These are phyloP conservation scores for Casuarina cunninghamiana DNA, from an alignment of 306 rosid genomes.

Conservation along the genomic window DNA sequence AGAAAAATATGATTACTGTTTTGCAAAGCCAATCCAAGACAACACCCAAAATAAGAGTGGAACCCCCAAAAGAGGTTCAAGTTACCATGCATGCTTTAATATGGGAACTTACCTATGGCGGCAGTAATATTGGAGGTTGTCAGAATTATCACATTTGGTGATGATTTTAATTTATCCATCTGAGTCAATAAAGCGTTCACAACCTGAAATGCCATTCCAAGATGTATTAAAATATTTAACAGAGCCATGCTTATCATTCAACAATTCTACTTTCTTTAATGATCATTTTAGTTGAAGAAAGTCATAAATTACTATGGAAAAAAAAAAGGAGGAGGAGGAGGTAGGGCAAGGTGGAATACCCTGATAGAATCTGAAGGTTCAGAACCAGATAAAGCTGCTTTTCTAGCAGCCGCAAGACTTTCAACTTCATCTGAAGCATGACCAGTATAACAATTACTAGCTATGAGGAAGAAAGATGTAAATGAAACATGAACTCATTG, in stretches of 20 bases:
- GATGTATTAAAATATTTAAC: slow-evolving; percentile 18
- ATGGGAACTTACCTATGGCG: slow-evolving; percentile 72
- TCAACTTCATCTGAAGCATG: slow-evolving; percentile 89
- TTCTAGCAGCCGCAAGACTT: slow-evolving; percentile 96
- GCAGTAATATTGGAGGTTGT: slow-evolving; percentile 96
- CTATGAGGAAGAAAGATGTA: slow-evolving; percentile 26
- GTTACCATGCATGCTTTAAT: not conserved
- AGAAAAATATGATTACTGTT: no score
- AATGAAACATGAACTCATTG: slow-evolving; percentile 24
- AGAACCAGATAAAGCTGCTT: slow-evolving; percentile 96
- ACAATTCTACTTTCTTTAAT: not conserved
- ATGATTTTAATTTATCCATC: slow-evolving; percentile 86
- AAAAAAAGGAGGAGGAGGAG: not conserved
- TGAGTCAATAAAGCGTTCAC: slow-evolving; percentile 96
- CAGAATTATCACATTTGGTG: slow-evolving; percentile 90
- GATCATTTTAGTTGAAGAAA: not conserved
- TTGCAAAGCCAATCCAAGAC: not conserved
- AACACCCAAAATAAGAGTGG: not conserved
- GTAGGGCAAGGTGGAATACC: slow-evolving; percentile 50
- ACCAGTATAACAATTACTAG: slow-evolving; percentile 28
- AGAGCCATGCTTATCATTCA: not conserved
- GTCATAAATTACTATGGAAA: slow-evolving; percentile 1
- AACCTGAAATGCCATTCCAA: slow-evolving; percentile 62
- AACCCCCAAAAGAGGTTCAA: not conserved
- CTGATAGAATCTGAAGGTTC: slow-evolving; percentile 99